Evolutionary conservation across 495 filamentous ascomycete genomes (phyloP).

Genomic region (Aspergillus biplanus): DNA sequence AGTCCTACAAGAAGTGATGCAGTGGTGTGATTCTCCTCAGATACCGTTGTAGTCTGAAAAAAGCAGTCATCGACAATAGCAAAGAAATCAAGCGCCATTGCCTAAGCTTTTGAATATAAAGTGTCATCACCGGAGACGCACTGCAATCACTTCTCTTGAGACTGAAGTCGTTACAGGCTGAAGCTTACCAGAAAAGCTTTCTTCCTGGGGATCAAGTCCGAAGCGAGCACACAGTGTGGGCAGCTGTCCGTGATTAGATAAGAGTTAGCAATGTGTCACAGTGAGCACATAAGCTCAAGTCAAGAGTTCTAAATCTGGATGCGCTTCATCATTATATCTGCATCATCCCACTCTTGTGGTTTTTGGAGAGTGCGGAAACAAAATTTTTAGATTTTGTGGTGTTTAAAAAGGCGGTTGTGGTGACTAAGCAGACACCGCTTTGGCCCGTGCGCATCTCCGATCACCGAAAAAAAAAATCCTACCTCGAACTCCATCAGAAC

Average conservation of each 20-base stretch:
- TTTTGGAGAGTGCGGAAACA: conserved; percentile 23
- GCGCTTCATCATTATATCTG: conserved; percentile 24
- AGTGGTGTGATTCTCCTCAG: conserved; percentile 64
- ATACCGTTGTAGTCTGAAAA: conserved; percentile 98
- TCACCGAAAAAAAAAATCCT: conserved; percentile 36
- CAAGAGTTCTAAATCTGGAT: conserved; percentile 11
- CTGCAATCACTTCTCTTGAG: conserved; percentile 22
- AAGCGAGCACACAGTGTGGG: conserved; percentile 14
- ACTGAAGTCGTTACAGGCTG: conserved; percentile 18
- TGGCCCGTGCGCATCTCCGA: conserved; percentile 22
- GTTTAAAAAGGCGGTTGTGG: conserved; percentile 33
- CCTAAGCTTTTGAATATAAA: conserved; percentile 47
- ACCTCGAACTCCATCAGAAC: conserved; percentile 10
- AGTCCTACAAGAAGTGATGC: conserved; percentile 14
- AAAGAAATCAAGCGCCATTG: conserved; percentile 70
- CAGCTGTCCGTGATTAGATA: conserved; percentile 16
- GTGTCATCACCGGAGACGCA: conserved; percentile 48
- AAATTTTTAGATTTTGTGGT: conserved; percentile 22
- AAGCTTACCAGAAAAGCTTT: conserved; percentile 35
- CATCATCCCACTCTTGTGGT: conserved; percentile 12
- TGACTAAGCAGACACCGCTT: conserved; percentile 37
- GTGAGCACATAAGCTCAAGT: conserved; percentile 19
- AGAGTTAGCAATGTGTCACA: conserved; percentile 19
- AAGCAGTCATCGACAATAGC: conserved; percentile 72
- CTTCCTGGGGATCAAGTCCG: conserved; percentile 20